These are phyloP conservation scores for Ogataea hybrid DNA, from an alignment of 1,139 yeast species.

Conservation along the genomic window DNA sequence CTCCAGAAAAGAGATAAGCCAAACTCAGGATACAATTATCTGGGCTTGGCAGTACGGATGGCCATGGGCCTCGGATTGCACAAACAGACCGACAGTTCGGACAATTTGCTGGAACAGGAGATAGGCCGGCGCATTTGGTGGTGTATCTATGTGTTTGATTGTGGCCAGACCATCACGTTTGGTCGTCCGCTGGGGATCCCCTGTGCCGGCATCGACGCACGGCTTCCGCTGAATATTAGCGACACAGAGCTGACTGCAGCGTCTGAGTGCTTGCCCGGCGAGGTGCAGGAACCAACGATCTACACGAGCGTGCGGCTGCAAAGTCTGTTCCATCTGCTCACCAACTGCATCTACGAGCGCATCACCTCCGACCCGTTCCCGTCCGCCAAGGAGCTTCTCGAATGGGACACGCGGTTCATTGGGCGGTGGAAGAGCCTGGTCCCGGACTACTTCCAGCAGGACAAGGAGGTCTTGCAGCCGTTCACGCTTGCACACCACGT, in stretches of 20 bases:
- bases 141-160: constrained; percentile 18
- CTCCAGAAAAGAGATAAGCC: constrained; percentile 18
- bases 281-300: constrained; percentile 9
- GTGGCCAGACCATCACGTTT: constrained; percentile 18
- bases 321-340: constrained; percentile 14
- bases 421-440: constrained; percentile 10
- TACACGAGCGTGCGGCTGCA: constrained; percentile 15
- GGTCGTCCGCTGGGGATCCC: constrained; percentile 20
- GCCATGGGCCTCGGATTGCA: constrained; percentile 17
- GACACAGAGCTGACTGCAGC: constrained; percentile 12
- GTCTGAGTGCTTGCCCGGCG: constrained; percentile 1
- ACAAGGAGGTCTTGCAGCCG: constrained; percentile 11
- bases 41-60: constrained; percentile 19
- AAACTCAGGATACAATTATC: constrained; percentile 17
- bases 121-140: constrained; percentile 16
- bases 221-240: constrained; percentile 12
- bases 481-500: constrained; percentile 12
- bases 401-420: constrained; percentile 14
- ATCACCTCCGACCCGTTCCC: constrained; percentile 18
- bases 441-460: constrained; percentile 11
- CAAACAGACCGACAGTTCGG: constrained; percentile 12
- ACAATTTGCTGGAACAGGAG: constrained; percentile 10
- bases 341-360: constrained; percentile 17
- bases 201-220: constrained; percentile 14
- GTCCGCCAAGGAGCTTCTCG: constrained; percentile 12